Percentiles rank a stretch among this genome's conserved stretches.
Conservation (phyloP, 257 asterid species). For the Gynochthodes officinalis region DNA sequence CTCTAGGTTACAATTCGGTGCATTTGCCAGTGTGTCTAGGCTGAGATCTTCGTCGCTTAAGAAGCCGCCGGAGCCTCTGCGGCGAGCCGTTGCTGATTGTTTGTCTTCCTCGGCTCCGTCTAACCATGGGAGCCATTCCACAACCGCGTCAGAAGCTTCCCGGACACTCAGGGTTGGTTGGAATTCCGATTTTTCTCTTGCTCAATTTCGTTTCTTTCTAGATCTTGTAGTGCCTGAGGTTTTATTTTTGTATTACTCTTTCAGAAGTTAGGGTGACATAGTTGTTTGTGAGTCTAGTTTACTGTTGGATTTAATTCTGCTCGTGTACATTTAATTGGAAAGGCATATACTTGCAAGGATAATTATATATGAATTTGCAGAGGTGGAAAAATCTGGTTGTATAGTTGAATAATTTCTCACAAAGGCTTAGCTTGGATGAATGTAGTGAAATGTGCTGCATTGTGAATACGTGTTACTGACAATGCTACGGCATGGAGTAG, state of each 20-base stretch:
- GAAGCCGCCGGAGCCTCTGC: slow-evolving; percentile 99
- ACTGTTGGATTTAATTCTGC: neutral
- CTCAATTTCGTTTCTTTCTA: slow-evolving; percentile 16
- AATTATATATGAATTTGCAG: neutral
- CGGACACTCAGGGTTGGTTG: slow-evolving; percentile 95
- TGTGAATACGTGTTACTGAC: neutral
- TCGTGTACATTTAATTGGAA: neutral
- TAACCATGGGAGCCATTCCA: slow-evolving; percentile 39
- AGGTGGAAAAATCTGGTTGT: neutral
- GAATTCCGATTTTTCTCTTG: slow-evolving; percentile 15
- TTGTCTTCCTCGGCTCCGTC: slow-evolving; percentile 79
- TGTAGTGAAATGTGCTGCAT: neutral
- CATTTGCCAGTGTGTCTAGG: slow-evolving; percentile 51
- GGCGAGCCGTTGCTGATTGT: slow-evolving; percentile 93
- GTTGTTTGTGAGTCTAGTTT: neutral
- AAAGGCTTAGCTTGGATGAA: neutral
- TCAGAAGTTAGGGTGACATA: slow-evolving; percentile 21
- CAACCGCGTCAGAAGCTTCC: slow-evolving; percentile 59
- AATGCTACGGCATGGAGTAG: neutral
- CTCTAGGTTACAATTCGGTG: slow-evolving; percentile 75
- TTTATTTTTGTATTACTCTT: neutral
- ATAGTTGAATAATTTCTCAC: neutral
- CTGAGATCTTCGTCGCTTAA: slow-evolving; percentile 83
- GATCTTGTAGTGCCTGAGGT: slow-evolving; percentile 20
- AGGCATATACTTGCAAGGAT: neutral